phyloP scores from a whole-genome alignment of 345 rosid species.

The Eutrema japonicum region DNA sequence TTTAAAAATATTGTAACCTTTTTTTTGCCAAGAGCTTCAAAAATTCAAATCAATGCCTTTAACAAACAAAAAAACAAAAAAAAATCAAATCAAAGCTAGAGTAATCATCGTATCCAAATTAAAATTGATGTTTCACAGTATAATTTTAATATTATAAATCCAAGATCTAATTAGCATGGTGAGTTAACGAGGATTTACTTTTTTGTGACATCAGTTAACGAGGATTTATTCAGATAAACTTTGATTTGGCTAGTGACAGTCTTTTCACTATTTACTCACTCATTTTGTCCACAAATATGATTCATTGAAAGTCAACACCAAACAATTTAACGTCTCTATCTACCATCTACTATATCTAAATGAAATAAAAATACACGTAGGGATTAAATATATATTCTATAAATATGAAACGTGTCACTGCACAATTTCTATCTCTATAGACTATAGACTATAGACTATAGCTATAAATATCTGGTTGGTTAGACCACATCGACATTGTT shows the following conservation, averaged over 20 bases:
- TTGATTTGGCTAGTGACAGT: neutral
- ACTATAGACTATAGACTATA: neutral
- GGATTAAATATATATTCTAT: constrained; percentile 1
- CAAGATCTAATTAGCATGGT: neutral
- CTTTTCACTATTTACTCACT: constrained; percentile 27
- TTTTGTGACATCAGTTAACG: neutral
- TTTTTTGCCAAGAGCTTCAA: too few relatives aligned
- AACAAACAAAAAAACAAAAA: too few relatives aligned
- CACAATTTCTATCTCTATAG: constrained; percentile 6
- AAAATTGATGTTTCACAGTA: neutral
- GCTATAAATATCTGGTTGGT: constrained; percentile 30
- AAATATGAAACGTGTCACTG: constrained; percentile 27
- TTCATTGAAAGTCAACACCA: constrained; percentile 26
- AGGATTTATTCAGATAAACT: neutral
- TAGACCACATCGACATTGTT: constrained; percentile 1
- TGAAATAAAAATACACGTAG: neutral
- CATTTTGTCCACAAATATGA: constrained; percentile 16
- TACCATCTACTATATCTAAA: neutral
- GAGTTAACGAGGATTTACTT: neutral
- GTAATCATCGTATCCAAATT: neutral
- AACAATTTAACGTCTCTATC: constrained; percentile 8
- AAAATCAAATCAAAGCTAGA: too few relatives aligned
- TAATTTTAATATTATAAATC: neutral
- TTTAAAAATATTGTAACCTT: neutral
- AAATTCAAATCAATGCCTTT: too few relatives aligned